Conservation (phyloP, 148 eudicot species). For the Fallopia convolvulus region DNA sequence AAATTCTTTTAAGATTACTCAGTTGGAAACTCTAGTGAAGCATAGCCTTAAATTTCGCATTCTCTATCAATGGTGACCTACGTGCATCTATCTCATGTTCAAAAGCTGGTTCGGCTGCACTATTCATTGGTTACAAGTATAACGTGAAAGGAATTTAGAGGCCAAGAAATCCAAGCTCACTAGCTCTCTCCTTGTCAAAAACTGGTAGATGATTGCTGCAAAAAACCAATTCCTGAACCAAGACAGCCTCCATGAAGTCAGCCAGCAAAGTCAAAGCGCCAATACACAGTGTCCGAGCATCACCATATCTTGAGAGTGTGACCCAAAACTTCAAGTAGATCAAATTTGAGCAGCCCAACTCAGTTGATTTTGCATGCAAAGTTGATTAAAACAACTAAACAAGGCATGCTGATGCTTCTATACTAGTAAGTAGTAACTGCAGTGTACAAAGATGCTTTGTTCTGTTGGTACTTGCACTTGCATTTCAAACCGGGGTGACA, state of each 20-base stretch:
- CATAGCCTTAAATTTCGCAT: neutral
- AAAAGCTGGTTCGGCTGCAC: conserved; percentile 1
- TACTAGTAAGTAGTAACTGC: no score
- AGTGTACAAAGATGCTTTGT: no score
- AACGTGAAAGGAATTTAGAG: conserved; percentile 18
- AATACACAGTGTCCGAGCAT: no score
- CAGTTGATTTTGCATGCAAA: no score
- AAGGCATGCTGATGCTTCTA: no score
- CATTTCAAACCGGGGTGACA: no score
- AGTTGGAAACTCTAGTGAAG: neutral
- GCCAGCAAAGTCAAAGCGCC: conserved; percentile 45
- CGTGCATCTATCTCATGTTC: neutral
- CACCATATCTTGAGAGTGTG: no score
- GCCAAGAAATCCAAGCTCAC: conserved; percentile 50
- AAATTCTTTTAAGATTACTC: neutral
- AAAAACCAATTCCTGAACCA: conserved; percentile 27
- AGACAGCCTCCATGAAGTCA: no score
- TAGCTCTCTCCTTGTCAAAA: conserved; percentile 61
- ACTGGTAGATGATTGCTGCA: conserved; percentile 52
- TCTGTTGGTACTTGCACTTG: no score
- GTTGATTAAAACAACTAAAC: no score
- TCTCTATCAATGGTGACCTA: conserved; percentile 1
- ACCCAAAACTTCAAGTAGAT: no score
- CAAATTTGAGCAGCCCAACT: no score
- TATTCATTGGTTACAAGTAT: neutral